Evolutionary conservation across 2,329 filamentous ascomycete genomes (phyloP).

Genomic region (Apiospora kogelbergensis): DNA sequence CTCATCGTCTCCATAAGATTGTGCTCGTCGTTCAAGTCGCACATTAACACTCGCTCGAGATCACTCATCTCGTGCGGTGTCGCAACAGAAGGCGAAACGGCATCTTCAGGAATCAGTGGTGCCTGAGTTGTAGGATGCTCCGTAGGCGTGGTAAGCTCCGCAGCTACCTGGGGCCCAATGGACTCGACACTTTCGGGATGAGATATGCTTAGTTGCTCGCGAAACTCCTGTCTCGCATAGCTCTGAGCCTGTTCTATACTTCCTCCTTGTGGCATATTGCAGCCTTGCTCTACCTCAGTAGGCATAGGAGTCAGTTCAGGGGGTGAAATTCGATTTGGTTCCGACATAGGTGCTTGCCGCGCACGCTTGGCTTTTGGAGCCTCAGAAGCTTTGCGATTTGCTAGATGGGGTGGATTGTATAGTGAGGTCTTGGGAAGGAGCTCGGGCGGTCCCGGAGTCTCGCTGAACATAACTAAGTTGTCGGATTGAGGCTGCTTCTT

Average conservation of each 20-base stretch:
- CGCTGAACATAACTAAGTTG: slow-evolving; percentile 24
- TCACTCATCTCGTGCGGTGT: slow-evolving; percentile 17
- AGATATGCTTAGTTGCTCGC: not conserved
- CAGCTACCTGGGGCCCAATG: not conserved
- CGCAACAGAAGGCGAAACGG: not conserved
- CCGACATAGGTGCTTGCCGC: not conserved
- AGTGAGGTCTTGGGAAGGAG: slow-evolving; percentile 42
- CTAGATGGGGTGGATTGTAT: slow-evolving; percentile 31
- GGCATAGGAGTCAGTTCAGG: not conserved
- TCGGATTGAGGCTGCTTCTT: slow-evolving; percentile 24
- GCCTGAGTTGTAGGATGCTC: not conserved
- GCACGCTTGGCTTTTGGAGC: not conserved
- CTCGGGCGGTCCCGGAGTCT: slow-evolving; percentile 43
- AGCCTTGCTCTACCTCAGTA: not conserved
- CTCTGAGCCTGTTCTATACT: not conserved
- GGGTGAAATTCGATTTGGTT: not conserved
- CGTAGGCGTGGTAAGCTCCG: not conserved
- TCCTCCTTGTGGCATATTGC: not conserved
- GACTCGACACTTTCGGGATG: not conserved
- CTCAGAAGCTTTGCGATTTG: not conserved
- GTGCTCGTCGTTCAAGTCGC: slow-evolving; percentile 21
- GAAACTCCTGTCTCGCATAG: not conserved
- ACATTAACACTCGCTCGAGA: slow-evolving; percentile 21
- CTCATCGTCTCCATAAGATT: slow-evolving; percentile 18
- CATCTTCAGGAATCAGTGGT: not conserved